Percentiles rank a stretch among this genome's conserved stretches.
These are phyloP conservation scores for Thielaviopsis ethacetica DNA, from an alignment of 2,329 filamentous ascomycete genomes.

Conservation along the genomic window DNA sequence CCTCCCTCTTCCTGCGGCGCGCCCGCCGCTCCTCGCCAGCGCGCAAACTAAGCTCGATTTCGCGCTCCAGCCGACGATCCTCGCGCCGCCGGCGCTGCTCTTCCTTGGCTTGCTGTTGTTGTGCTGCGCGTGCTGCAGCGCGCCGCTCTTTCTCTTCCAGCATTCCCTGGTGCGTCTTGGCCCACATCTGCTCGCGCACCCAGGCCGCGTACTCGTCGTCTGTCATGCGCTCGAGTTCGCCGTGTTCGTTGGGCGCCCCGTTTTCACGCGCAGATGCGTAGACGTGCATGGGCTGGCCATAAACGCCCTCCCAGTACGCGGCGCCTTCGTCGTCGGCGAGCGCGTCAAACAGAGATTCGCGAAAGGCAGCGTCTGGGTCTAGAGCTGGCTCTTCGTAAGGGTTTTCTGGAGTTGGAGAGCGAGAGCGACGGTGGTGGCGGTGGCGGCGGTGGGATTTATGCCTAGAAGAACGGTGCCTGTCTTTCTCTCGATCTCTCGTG, in stretches of 20 bases:
- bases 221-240: conserved; percentile 64
- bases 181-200: conserved; percentile 85
- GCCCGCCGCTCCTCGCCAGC: conserved; percentile 47
- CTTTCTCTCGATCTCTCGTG: conserved; percentile 5
- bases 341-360: conserved; percentile 89
- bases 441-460: conserved; percentile 17
- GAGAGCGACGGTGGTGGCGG: conserved; percentile 20
- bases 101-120: conserved; percentile 17
- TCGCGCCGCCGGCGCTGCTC: conserved; percentile 19
- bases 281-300: conserved; percentile 81
- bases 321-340: conserved; percentile 95
- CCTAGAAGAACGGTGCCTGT: conserved; percentile 8
- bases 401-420: conserved; percentile 30
- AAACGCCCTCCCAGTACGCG: conserved; percentile 89
- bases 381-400: conserved; percentile 31
- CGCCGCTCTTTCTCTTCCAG: conserved; percentile 56
- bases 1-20: conserved; percentile 43
- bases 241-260: conserved; percentile 23
- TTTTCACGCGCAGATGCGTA: conserved; percentile 30
- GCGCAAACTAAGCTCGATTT: conserved; percentile 53
- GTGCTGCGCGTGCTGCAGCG: conserved; percentile 28
- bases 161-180: conserved; percentile 75
- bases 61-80: conserved; percentile 33
- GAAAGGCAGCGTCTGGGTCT: conserved; percentile 62
- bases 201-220: conserved; percentile 85